Evolutionary conservation across 208 protist species (phyloP).

Genomic region (Jaenimonas drosophilae): DNA sequence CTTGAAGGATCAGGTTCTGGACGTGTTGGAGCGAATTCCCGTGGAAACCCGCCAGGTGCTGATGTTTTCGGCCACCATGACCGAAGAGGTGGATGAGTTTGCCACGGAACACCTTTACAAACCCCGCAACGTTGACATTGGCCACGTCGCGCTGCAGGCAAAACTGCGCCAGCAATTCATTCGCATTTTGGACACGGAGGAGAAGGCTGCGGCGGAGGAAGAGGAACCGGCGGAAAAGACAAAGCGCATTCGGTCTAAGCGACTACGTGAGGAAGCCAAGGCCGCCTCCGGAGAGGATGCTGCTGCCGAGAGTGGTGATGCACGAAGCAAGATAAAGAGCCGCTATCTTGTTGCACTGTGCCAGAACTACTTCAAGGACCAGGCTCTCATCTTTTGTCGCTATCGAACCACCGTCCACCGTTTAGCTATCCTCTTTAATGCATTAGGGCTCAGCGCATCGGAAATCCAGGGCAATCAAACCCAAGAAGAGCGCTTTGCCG

Average conservation of each 20-base stretch:
- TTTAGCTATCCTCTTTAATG: constrained; percentile 66
- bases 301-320: background rate
- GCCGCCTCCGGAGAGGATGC: constrained; percentile 1
- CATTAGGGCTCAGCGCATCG: constrained; percentile 44
- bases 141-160: constrained; percentile 82
- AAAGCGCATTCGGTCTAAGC: constrained; percentile 6
- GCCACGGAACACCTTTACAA: constrained; percentile 78
- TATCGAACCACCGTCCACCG: constrained; percentile 82
- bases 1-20: constrained; percentile 95
- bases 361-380: constrained; percentile 56
- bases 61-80: constrained; percentile 89
- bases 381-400: constrained; percentile 84
- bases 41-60: constrained; percentile 74
- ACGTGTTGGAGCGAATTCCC: constrained; percentile 89
- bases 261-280: constrained; percentile 3
- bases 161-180: constrained; percentile 87
- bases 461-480: constrained; percentile 83
- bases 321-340: constrained; percentile 36
- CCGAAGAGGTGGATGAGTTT: constrained; percentile 78
- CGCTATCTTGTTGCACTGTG: constrained; percentile 76
- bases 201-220: constrained; percentile 22
- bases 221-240: constrained; percentile 52
- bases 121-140: constrained; percentile 81
- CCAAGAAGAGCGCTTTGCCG: constrained; percentile 76
- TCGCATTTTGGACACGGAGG: constrained; percentile 25